Evolutionary conservation across 305 asterid genomes (phyloP), one percentile per base, ranked within the genome.

Genomic region (Fraxinus paxiana): DNA sequence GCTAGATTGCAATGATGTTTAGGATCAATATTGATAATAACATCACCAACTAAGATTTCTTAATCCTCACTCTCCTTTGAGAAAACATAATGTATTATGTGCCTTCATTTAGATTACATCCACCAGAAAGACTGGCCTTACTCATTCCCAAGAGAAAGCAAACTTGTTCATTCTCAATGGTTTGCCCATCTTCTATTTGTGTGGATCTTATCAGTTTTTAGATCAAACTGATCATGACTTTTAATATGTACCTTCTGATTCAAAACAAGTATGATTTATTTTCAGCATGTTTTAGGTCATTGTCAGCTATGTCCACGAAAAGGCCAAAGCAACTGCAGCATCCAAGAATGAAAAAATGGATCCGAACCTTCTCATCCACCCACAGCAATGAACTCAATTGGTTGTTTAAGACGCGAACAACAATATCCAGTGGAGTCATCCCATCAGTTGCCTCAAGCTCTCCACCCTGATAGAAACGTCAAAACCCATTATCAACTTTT

Each of bases 331-430:
- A 24, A 41, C 35, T 24, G n/a, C 10, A 7, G 15, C 34, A 33
- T 59, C 15, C 80, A 28, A 76, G 83, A 13, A 34, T 46, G 43
- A 79, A 71, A 74, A 73, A 2, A 7, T 75, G 70, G 87, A 82
- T 18, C 33, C 90, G 80, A 61, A 94, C 99, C 98, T 96, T 96
- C 87, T 96, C 99, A 84, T 96, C 97, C 67, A 94, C 84, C 98
- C 95, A 92, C 93, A 92, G 90, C 92, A 94, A 85, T 10, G 98
- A 94, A 86, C 97, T 94, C 87, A 96, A 81, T 78, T 96, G 98
- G 84, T 94, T 94, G 93, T 96, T 96, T 76, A 96, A 81, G 84
- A 96, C 94, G 75, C 93, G 91, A 75, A 96, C 97, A 35, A 91
- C 98, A 77, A 85, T 92, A 87, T 94, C 99, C 79, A 96, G 84